Evolutionary conservation across 176 grass and related monocot genomes (phyloP), one percentile per base, ranked within the genome.

Genomic region (Pharus latifolius): DNA sequence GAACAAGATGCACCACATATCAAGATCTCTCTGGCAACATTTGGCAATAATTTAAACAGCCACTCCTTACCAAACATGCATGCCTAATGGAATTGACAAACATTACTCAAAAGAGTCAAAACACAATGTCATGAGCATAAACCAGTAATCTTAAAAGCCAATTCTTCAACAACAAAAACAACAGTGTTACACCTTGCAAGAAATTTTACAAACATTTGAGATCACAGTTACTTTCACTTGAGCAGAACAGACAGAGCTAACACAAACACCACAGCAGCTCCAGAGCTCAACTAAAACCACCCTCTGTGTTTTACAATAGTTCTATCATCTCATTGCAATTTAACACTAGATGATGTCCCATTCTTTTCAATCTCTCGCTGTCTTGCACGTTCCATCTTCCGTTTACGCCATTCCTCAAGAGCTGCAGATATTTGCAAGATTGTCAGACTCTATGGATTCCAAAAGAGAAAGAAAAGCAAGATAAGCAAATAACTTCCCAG

Each of bases 311-410:
- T 12, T 6, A 24, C 8, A 34, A 9, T 30, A 11, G 1, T 14
- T 24, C 14, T 40, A 3, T 62, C 10, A 5, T 17, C 37, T 85
- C 69, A 80, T 15, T 10, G 10, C 0, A 48, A 32, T 50, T 78
- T 93, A 0, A 17, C 29, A 22, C 65, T 80, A 29, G 79, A 68
- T 24, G 72, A 6, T 26, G 72, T 77, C 30, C 78, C 84, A 6
- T 93, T 90, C 74, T 93, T 98, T 51, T 80, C 84, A 14, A 93
- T 93, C 27, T 82, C 94, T 26, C 95, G 72, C 67, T 91, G 81
- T 72, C 87, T 91, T 4, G 95, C 95, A 0, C 89, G 80, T 46
- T 98, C 94, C 78, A 98, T 90, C 82, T 93, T 98, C 49, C 89
- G 81, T 38, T 90, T 93, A 19, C 90, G 86, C 89, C 94, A 93